Evolutionary conservation across 352 stramenopile genomes (phyloP).

Genomic region (Phytophthora tentaculata): DNA sequence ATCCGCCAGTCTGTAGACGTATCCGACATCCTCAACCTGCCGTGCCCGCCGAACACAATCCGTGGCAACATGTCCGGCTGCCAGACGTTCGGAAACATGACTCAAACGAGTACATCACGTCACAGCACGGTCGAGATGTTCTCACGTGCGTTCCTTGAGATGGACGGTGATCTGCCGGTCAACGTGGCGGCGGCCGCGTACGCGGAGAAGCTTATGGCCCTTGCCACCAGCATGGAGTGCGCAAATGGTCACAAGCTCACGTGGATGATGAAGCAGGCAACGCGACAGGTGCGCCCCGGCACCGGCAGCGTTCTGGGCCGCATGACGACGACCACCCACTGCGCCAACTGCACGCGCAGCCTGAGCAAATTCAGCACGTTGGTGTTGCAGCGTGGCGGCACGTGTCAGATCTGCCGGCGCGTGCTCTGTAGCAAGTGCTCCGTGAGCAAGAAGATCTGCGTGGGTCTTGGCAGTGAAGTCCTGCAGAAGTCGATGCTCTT

Average conservation of each 20-base stretch:
- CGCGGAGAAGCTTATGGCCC: constrained; percentile 38
- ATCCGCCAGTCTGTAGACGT: constrained; percentile 44
- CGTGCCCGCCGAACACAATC: constrained; percentile 42
- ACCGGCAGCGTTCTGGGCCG: constrained; percentile 20
- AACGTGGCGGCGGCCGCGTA: constrained; percentile 32
- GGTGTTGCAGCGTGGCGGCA: constrained; percentile 33
- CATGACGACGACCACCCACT: constrained; percentile 30
- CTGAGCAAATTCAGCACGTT: constrained; percentile 42
- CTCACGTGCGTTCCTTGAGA: constrained; percentile 42
- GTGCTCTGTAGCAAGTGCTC: constrained; percentile 47
- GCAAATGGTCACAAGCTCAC: constrained; percentile 49
- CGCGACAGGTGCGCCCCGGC: constrained; percentile 20
- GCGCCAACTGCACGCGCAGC: constrained; percentile 40
- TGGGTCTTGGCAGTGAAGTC: constrained; percentile 33
- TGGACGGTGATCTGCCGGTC: constrained; percentile 34
- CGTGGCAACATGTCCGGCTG: constrained; percentile 45
- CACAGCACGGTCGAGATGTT: constrained; percentile 43
- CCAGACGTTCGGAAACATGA: constrained; percentile 38
- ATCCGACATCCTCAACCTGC: constrained; percentile 31
- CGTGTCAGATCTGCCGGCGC: constrained; percentile 46
- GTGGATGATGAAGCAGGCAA: constrained; percentile 45
- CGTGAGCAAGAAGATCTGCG: constrained; percentile 48
- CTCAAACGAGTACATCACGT: constrained; percentile 8
- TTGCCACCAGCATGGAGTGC: constrained; percentile 45
- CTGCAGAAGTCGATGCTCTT: constrained; percentile 45